phyloP scores from a whole-genome alignment of 768 basidiomycete species.

The Crassisporium funariophilum region DNA sequence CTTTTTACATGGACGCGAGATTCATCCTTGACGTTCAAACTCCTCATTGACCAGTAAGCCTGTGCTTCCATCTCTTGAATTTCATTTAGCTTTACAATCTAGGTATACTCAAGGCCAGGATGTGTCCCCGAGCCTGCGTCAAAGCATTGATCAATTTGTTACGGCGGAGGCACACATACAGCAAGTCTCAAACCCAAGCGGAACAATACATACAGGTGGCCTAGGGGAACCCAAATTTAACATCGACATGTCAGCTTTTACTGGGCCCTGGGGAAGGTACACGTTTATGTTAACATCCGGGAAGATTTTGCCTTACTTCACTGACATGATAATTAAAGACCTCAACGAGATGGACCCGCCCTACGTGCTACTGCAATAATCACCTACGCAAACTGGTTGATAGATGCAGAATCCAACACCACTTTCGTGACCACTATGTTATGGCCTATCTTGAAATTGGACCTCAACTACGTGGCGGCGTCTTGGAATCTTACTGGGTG shows the following conservation, averaged over 20 bases:
- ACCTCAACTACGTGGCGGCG: slow-evolving; percentile 64
- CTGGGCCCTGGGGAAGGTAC: slow-evolving; percentile 46
- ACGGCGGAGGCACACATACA: slow-evolving; percentile 54
- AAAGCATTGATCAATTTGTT: slow-evolving; percentile 58
- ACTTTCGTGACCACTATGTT: slow-evolving; percentile 49
- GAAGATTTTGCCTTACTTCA: neutral
- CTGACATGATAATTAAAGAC: slow-evolving; percentile 39
- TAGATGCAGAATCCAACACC: slow-evolving; percentile 46
- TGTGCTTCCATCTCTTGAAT: neutral
- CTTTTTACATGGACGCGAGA: slow-evolving; percentile 74
- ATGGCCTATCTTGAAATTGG: slow-evolving; percentile 67
- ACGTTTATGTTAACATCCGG: neutral
- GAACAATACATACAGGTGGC: slow-evolving; percentile 59
- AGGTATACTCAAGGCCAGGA: slow-evolving; percentile 53
- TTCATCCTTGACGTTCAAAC: slow-evolving; percentile 63
- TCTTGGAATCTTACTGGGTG: too few species aligned
- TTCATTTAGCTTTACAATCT: too few species aligned
- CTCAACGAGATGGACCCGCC: slow-evolving; percentile 78
- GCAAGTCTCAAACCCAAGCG: slow-evolving; percentile 68
- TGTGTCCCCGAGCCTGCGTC: slow-evolving; percentile 42
- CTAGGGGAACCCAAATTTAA: slow-evolving; percentile 77
- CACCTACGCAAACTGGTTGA: slow-evolving; percentile 65
- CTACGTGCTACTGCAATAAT: slow-evolving; percentile 69
- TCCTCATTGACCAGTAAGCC: slow-evolving; percentile 41
- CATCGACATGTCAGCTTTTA: slow-evolving; percentile 64